phyloP scores from a whole-genome alignment of 805 yeast species.

The Teunomyces panamensis region DNA sequence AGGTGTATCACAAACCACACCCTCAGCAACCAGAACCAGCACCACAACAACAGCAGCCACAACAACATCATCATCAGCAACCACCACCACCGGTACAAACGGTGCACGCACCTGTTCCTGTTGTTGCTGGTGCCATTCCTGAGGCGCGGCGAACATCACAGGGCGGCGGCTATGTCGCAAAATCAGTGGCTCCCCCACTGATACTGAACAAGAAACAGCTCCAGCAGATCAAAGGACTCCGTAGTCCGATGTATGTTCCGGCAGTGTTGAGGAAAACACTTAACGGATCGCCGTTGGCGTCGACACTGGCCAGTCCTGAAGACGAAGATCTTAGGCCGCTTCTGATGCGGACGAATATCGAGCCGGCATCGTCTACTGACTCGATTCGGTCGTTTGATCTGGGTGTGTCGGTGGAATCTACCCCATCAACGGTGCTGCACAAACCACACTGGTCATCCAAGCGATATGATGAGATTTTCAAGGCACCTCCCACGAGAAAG shows the following conservation, averaged over 20 bases:
- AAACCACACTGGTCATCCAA: constrained; percentile 5
- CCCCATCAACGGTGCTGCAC: constrained; percentile 12
- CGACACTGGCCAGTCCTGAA: not conserved
- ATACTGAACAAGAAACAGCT: constrained; percentile 25
- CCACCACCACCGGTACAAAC: not conserved
- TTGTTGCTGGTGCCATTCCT: constrained; percentile 23
- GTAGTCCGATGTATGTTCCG: constrained; percentile 86
- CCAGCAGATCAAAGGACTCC: constrained; percentile 74
- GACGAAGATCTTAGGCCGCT: not conserved
- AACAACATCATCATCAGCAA: not conserved
- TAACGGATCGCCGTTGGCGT: constrained; percentile 8
- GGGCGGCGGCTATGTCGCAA: not conserved
- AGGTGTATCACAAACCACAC: constrained; percentile 1
- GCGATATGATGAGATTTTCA: constrained; percentile 26
- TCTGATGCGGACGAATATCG: not conserved
- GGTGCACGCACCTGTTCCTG: constrained; percentile 15
- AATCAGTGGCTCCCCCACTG: not conserved
- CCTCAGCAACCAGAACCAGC: not conserved
- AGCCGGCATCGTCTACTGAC: constrained; percentile 12
- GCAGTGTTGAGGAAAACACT: constrained; percentile 67
- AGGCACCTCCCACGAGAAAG: constrained; percentile 49
- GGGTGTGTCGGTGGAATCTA: constrained; percentile 26
- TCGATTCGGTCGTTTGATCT: constrained; percentile 34
- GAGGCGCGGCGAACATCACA: constrained; percentile 9
- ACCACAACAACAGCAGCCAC: constrained; percentile 3